These are phyloP conservation scores for Plenodomus tracheiphilus DNA, from an alignment of 2,329 filamentous ascomycete genomes.

Conservation along the genomic window DNA sequence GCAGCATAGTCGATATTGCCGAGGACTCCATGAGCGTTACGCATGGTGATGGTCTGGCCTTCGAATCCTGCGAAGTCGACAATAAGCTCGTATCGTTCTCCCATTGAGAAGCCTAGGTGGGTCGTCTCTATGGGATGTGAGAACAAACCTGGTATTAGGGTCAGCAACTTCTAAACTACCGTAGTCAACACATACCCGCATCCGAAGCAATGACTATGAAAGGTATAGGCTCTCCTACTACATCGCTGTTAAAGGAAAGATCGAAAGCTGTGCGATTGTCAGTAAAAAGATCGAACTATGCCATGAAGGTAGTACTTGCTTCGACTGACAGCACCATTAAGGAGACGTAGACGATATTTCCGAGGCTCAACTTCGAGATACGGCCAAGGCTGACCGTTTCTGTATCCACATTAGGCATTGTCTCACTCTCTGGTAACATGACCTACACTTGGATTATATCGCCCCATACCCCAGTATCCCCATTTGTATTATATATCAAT, in stretches of 20 bases:
- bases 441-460: conserved; percentile 58
- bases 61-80: conserved; percentile 57
- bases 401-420: conserved; percentile 5
- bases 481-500: conserved; percentile 51
- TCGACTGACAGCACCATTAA: conserved; percentile 47
- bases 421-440: neutral
- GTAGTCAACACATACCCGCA: conserved; percentile 35
- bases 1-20: conserved; percentile 55
- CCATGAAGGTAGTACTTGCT: conserved; percentile 8
- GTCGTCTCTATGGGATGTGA: conserved; percentile 49
- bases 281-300: neutral
- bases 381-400: conserved; percentile 63
- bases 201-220: conserved; percentile 62
- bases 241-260: conserved; percentile 50
- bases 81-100: conserved; percentile 62
- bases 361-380: conserved; percentile 60
- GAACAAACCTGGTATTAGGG: conserved; percentile 46
- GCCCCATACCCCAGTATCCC: conserved; percentile 56
- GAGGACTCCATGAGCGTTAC: conserved; percentile 49
- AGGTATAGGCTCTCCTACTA: conserved; percentile 37
- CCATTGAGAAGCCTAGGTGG: conserved; percentile 56
- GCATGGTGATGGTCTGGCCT: conserved; percentile 55
- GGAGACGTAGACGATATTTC: conserved; percentile 61
- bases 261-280: conserved; percentile 46
- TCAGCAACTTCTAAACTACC: neutral